These are phyloP conservation scores for Cryptosporidium meleagridis DNA, from an alignment of 169 alveolate species.

Conservation along the genomic window DNA sequence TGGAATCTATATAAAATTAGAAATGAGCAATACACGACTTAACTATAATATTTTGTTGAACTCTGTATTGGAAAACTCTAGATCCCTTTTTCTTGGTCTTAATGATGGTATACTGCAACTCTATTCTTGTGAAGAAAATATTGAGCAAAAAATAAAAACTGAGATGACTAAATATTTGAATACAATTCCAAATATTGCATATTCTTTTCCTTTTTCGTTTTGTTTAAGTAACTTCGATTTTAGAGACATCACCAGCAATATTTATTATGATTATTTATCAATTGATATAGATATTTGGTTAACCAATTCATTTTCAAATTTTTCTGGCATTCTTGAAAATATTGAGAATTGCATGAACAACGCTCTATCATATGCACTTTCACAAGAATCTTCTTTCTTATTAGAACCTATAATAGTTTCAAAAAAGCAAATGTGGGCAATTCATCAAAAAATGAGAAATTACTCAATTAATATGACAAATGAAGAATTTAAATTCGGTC, in stretches of 20 bases:
- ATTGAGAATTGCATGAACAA: constrained; percentile 34
- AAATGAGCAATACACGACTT: neutral
- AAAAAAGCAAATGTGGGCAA: constrained; percentile 51
- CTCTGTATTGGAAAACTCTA: constrained; percentile 40
- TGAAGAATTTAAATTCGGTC: constrained; percentile 17
- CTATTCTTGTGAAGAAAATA: constrained; percentile 17
- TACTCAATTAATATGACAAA: neutral
- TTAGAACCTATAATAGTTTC: constrained; percentile 57
- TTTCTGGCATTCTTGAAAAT: neutral
- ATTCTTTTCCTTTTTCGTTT: constrained; percentile 40
- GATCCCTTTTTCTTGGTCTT: constrained; percentile 47
- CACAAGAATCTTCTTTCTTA: constrained; percentile 47
- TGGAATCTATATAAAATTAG: constrained; percentile 17
- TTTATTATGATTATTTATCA: neutral
- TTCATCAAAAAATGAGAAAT: constrained; percentile 34
- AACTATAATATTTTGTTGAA: constrained; percentile 50
- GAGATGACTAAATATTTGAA: constrained; percentile 19
- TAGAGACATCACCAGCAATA: neutral
- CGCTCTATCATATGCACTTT: constrained; percentile 1
- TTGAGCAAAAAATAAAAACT: neutral
- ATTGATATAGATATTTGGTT: neutral
- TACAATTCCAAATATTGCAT: constrained; percentile 1
- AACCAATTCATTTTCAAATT: neutral
- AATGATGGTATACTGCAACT: constrained; percentile 30
- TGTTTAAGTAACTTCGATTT: constrained; percentile 26